Conservation (phyloP, 352 stramenopile species). For the Phytopythium montanum region DNA sequence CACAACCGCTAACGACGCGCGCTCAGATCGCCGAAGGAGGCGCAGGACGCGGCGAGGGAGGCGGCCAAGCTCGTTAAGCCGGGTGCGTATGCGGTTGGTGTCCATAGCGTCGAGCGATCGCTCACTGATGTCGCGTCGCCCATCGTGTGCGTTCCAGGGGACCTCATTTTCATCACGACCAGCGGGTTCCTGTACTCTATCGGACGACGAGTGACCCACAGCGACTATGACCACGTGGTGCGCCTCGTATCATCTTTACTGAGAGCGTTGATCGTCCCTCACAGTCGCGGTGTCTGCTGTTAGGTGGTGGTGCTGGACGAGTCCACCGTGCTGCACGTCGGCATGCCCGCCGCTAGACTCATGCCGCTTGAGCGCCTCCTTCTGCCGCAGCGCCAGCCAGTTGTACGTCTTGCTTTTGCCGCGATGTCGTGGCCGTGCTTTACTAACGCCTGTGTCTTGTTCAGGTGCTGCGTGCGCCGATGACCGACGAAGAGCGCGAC, state of each 20-base stretch:
- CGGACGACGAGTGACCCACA: slow-evolving; percentile 53
- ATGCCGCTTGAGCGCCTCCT: slow-evolving; percentile 67
- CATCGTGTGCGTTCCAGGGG: slow-evolving; percentile 27
- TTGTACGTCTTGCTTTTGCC: slow-evolving; percentile 28
- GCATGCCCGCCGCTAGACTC: slow-evolving; percentile 43
- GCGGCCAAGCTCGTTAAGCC: slow-evolving; percentile 58
- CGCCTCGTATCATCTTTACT: too few relatives aligned
- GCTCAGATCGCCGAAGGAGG: slow-evolving; percentile 54
- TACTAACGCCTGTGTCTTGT: neutral
- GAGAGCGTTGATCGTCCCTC: neutral
- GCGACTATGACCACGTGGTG: slow-evolving; percentile 76
- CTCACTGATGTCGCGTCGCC: slow-evolving; percentile 1
- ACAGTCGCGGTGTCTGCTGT: neutral
- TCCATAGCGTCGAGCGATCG: neutral
- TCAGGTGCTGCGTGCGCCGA: slow-evolving; percentile 53
- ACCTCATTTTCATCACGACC: slow-evolving; percentile 80
- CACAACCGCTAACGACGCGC: too few relatives aligned
- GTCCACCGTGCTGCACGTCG: slow-evolving; percentile 57
- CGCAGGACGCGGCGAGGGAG: slow-evolving; percentile 51
- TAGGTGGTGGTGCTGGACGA: slow-evolving; percentile 68
- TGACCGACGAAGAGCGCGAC: slow-evolving; percentile 36
- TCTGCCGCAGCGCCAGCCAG: slow-evolving; percentile 62
- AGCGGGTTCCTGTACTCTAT: slow-evolving; percentile 68
- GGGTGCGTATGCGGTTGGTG: slow-evolving; percentile 20
- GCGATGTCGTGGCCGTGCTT: neutral